Conservation (phyloP, 2,329 filamentous ascomycete genomes). For the Exophiala sp. region DNA sequence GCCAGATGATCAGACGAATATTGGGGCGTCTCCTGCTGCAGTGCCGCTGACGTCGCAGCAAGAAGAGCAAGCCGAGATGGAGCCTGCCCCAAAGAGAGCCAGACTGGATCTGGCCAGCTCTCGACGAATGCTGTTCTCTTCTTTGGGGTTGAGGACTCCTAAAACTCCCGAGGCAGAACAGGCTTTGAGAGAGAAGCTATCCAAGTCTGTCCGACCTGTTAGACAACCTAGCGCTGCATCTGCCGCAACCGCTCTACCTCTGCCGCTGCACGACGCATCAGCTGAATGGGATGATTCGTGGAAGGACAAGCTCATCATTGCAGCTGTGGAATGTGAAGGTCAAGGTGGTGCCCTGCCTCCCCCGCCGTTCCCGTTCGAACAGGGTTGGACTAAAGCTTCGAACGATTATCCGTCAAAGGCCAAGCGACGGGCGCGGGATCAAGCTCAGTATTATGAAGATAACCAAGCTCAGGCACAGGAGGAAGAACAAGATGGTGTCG, state of each 20-base stretch:
- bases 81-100: slow-evolving; percentile 33
- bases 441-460: slow-evolving; percentile 16
- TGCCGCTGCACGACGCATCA: slow-evolving; percentile 43
- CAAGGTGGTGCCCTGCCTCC: slow-evolving; percentile 61
- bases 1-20: neutral
- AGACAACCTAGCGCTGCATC: slow-evolving; percentile 1
- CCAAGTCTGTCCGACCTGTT: slow-evolving; percentile 32
- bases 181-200: slow-evolving; percentile 54
- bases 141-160: slow-evolving; percentile 63
- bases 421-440: slow-evolving; percentile 17
- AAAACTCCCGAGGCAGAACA: slow-evolving; percentile 62
- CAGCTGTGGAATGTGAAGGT: slow-evolving; percentile 78
- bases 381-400: slow-evolving; percentile 63
- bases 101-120: slow-evolving; percentile 56
- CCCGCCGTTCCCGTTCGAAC: slow-evolving; percentile 83
- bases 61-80: neutral
- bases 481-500: slow-evolving; percentile 37
- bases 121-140: slow-evolving; percentile 63
- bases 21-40: neutral
- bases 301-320: slow-evolving; percentile 66
- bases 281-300: slow-evolving; percentile 51
- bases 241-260: slow-evolving; percentile 3
- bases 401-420: slow-evolving; percentile 41
- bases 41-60: neutral
- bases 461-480: slow-evolving; percentile 35